Base-by-base conservation (phyloP, 139 green algal species). In the Diplosphaera chodatii region DNA sequence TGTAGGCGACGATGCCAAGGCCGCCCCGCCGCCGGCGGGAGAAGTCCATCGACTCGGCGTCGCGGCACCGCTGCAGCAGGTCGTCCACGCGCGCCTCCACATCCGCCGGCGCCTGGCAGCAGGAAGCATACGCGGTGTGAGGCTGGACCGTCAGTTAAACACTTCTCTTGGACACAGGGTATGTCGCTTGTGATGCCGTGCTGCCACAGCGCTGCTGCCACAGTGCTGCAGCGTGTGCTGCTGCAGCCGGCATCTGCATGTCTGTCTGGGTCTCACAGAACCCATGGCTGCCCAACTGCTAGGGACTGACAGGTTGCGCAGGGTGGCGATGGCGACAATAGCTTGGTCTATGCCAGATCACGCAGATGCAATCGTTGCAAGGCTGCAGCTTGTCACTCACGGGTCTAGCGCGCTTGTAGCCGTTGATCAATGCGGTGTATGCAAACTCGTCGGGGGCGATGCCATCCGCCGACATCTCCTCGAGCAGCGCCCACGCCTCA, bases 1-100 rank as follows among this genome's bases (percentile, higher is more conserved):
- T 78, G 56, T 40, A 56, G 29, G 72, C 37, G 55, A 78, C 59
- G 25, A 78, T 63, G 66, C 25, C 37, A 30, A 69, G 33, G n/a
- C 27, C 27, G 28, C 27, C 59, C 10, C 4, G 13, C 25, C 27
- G n/a, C 6, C 27, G 25, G 25, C 59, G 59, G 59, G 25, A 33
- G 59, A 65, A 65, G 10, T 65, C 48, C 48, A 59, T 59, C 16
- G 16, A 59, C 48, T 59, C 48, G 13, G 25, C 48, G 13, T 25
- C 48, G 13, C 48, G 48, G 48, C 48, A 59, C 48, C 48, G 48
- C 16, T 59, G 16, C 48, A 59, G 25, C 59, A 33, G 59, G 59
- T 31, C 27, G 8, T 31, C 27, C 25, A 65, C 25, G 3, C 27
- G 59, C 27, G 4, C 5, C 59, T 31, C 59, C 59, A 33, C 59